Conservation (phyloP, 129 eudicot species). For the Centella asiatica region DNA sequence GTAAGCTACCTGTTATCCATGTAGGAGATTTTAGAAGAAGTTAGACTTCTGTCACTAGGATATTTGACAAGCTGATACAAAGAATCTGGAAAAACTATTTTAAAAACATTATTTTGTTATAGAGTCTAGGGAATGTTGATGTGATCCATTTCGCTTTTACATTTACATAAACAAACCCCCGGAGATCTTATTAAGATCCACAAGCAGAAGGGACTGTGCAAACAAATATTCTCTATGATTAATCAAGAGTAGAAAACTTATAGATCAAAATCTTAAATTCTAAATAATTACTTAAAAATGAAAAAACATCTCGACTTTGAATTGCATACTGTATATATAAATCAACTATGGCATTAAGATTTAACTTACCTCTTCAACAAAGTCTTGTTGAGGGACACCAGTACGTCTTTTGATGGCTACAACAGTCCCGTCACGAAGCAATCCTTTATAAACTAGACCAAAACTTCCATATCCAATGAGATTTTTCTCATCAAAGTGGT, state of each 20-base stretch:
- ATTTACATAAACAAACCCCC: background rate
- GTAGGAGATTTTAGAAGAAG: background rate
- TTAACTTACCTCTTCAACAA: conserved; percentile 30
- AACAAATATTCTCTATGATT: background rate
- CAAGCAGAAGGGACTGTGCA: background rate
- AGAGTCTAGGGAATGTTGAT: background rate
- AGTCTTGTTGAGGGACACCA: conserved; percentile 30
- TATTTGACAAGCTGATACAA: background rate
- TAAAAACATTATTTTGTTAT: background rate
- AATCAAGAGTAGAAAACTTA: background rate
- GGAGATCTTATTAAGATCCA: background rate
- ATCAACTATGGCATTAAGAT: background rate
- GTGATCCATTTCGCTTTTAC: background rate
- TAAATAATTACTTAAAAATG: background rate
- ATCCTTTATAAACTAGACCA: conserved; percentile 44
- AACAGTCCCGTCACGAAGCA: conserved; percentile 35
- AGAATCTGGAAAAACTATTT: background rate
- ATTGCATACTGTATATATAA: too few species aligned
- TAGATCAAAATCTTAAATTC: background rate
- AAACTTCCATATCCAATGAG: conserved; percentile 49
- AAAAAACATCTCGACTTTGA: too few species aligned
- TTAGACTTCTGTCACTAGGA: background rate
- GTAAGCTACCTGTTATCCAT: conserved; percentile 27
- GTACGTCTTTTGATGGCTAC: conserved; percentile 41
- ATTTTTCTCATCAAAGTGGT: conserved; percentile 32